Base-by-base conservation (phyloP, 805 yeast species). In the Naumovozyma castellii region DNA sequence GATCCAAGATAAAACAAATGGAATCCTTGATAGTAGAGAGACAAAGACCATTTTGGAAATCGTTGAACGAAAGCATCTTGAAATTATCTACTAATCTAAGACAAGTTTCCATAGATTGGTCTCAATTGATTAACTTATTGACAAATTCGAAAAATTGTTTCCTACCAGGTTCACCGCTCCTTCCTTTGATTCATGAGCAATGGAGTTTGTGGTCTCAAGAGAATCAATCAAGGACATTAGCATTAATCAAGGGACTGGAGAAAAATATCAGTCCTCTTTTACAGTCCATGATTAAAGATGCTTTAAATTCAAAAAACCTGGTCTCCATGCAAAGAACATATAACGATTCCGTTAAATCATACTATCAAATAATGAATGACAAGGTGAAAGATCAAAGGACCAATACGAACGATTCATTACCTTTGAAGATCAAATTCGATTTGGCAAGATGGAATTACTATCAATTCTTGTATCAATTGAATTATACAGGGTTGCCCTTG, bases 391-490 rank as follows among this genome's bases (percentile, higher is more conserved):
- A 18, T 18, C 36, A 28, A 32, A 25, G 18, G 8, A 32, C 10
- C 14, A 32, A 32, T 32, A 32, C 9, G n/a, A 19, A 14, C 18
- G 14, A 10, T 9, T 15, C 35, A 29, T 27, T 43, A 18, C 20
- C 30, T 17, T 18, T 29, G 15, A 47, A 43, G 22, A 37, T 37
- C 3, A 43, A 45, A 16, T 47, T 45, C 38, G 51, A 48, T 20
- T 36, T 48, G 27, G 31, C 41, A 14, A 35, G 51, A 16, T 34
- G 45, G 25, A 49, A 48, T 18, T 48, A 43, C 33, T 46, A 42
- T 18, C 39, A 43, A 18, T 43, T 32, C 36, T 22, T 43, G 9
- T 34, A 28, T 14, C 44, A 43, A 28, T 32, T 36, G n/a, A 32
- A 22, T n/a, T 20, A 33, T 27, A 30, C 38, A 15, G 46, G 46